phyloP scores from a whole-genome alignment of 768 basidiomycete species.

The Tulasnella sp. region DNA sequence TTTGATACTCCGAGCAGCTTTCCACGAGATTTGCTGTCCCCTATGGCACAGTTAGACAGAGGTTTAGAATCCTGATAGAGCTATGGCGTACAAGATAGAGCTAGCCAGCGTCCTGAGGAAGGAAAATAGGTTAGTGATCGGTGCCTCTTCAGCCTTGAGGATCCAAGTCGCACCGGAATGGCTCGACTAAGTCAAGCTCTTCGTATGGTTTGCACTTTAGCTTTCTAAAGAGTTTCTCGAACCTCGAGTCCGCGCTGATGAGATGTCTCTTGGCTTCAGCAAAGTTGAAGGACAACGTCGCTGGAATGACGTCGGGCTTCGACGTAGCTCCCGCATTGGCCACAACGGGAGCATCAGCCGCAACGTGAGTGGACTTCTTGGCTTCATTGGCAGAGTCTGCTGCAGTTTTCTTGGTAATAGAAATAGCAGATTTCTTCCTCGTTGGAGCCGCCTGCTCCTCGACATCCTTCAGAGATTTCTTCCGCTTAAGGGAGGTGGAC shows the following conservation, averaged over 20 bases:
- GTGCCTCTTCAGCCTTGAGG: slow-evolving; percentile 4
- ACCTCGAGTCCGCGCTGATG: slow-evolving; percentile 53
- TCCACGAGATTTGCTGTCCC: slow-evolving; percentile 75
- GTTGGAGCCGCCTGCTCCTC: neutral
- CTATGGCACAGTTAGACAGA: slow-evolving; percentile 25
- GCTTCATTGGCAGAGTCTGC: neutral
- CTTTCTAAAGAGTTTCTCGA: slow-evolving; percentile 51
- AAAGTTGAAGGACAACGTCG: slow-evolving; percentile 63
- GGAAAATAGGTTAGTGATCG: slow-evolving; percentile 1
- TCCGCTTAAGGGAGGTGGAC: neutral
- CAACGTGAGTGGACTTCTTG: neutral
- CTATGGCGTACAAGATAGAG: slow-evolving; percentile 51
- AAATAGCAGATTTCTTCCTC: neutral
- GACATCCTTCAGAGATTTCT: neutral
- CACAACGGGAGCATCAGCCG: neutral
- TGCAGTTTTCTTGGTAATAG: neutral
- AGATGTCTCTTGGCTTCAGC: slow-evolving; percentile 66
- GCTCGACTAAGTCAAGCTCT: slow-evolving; percentile 61
- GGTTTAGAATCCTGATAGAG: neutral
- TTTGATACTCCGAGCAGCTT: slow-evolving; percentile 72
- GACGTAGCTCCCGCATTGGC: neutral
- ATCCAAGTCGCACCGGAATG: slow-evolving; percentile 46
- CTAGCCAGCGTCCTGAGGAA: slow-evolving; percentile 47
- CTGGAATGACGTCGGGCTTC: slow-evolving; percentile 39
- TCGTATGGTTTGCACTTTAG: slow-evolving; percentile 69